These are phyloP conservation scores for Novymonas esmeraldas DNA, from an alignment of 208 protist species.

Conservation along the genomic window DNA sequence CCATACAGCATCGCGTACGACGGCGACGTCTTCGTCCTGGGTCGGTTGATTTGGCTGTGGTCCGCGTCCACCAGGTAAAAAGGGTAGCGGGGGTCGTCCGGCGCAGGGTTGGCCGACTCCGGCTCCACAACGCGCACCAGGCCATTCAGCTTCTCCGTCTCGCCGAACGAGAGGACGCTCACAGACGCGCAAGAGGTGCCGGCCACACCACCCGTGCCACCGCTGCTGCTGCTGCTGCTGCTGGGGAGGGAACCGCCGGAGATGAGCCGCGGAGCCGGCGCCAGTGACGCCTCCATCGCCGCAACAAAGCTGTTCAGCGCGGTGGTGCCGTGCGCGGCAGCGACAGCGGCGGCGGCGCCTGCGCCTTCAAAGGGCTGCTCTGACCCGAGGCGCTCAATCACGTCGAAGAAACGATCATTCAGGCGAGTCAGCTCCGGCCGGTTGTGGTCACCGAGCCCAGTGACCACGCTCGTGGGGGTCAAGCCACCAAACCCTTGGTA, in stretches of 20 bases:
- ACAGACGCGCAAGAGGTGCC: constrained; percentile 2
- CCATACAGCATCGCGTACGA: constrained; percentile 65
- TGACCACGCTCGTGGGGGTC: constrained; percentile 55
- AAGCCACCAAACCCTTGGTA: constrained; percentile 61
- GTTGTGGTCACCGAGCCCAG: constrained; percentile 69
- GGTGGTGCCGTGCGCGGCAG: background rate
- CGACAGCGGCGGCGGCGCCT: background rate
- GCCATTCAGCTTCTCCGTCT: constrained; percentile 53
- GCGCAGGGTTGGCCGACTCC: constrained; percentile 60
- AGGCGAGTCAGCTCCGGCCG: constrained; percentile 36
- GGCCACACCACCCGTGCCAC: background rate
- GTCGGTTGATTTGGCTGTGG: constrained; percentile 55
- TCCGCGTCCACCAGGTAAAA: constrained; percentile 65
- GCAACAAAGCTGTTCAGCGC: constrained; percentile 1
- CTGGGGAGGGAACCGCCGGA: background rate
- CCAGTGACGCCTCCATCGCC: constrained; percentile 26
- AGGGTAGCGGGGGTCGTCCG: constrained; percentile 53
- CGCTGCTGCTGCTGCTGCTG: too few relatives aligned
- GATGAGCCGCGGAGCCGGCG: background rate
- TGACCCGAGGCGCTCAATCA: constrained; percentile 38
- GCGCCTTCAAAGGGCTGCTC: constrained; percentile 10
- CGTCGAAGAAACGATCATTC: constrained; percentile 59
- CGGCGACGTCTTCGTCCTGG: constrained; percentile 53
- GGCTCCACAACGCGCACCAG: constrained; percentile 62
- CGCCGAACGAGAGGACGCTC: constrained; percentile 60